phyloP scores from a whole-genome alignment of 257 asterid species.

The Paulownia fortunei region DNA sequence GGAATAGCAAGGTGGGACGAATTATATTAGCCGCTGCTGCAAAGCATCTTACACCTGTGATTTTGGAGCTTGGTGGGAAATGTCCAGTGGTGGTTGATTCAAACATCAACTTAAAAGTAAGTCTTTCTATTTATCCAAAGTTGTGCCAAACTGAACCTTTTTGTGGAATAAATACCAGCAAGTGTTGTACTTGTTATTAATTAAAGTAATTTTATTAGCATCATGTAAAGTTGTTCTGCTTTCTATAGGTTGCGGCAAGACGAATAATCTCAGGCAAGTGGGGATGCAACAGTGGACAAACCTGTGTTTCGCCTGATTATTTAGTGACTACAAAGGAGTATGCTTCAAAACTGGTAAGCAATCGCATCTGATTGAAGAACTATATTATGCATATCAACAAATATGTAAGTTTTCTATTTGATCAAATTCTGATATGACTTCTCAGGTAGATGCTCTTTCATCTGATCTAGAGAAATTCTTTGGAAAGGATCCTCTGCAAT shows the following conservation, averaged over 20 bases:
- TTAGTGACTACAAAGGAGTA: conserved; percentile 65
- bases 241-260: conserved; percentile 67
- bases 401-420: background rate
- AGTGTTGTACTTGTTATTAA: background rate
- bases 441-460: conserved; percentile 63
- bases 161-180: background rate
- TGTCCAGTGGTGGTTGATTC: conserved; percentile 80
- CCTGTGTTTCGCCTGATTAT: conserved; percentile 88
- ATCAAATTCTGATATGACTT: conserved; percentile 22
- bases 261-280: conserved; percentile 86
- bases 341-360: conserved; percentile 66
- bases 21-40: conserved; percentile 84
- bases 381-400: background rate
- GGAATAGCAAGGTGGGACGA: conserved; percentile 83
- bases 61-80: conserved; percentile 94
- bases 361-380: conserved; percentile 21
- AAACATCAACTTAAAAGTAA: conserved; percentile 61
- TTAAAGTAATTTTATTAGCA: background rate
- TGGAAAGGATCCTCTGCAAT: conserved; percentile 74
- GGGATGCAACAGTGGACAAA: conserved; percentile 93
- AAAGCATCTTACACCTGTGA: conserved; percentile 87
- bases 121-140: background rate
- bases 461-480: conserved; percentile 74
- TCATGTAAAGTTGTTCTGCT: background rate
- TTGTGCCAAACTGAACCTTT: background rate